Evolutionary conservation across 177 flowering plant genomes (phyloP).

Genomic region (Telopea speciosissima): DNA sequence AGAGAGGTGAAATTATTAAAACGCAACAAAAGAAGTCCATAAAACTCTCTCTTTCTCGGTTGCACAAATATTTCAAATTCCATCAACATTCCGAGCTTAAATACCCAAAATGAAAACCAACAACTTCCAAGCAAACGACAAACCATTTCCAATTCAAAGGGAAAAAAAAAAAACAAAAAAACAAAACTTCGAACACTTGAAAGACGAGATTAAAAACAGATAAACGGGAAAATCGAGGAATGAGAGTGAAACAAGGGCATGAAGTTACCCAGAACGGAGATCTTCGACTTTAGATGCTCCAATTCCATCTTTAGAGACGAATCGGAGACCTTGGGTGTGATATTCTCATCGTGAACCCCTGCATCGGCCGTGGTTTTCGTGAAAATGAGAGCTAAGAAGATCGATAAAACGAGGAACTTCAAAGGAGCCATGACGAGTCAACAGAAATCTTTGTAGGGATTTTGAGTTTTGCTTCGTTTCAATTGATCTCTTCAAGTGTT

Average conservation of each 20-base stretch:
- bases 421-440: constrained; percentile 27
- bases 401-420: constrained; percentile 18
- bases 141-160: not conserved
- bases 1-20: too few species aligned
- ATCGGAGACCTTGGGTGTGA: constrained; percentile 25
- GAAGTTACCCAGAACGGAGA: constrained; percentile 47
- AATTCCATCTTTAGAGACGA: constrained; percentile 41
- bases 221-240: not conserved
- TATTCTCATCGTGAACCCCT: constrained; percentile 12
- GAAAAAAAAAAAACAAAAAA: too few species aligned
- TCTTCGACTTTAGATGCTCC: constrained; percentile 52
- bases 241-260: not conserved
- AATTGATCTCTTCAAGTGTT: not conserved
- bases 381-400: constrained; percentile 26
- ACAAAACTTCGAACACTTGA: too few species aligned
- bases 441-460: too few species aligned
- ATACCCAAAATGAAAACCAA: not conserved
- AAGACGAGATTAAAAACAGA: not conserved
- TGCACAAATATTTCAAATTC: too few species aligned
- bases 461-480: not conserved
- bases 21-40: too few species aligned
- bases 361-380: constrained; percentile 24
- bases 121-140: not conserved
- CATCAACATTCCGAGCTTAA: too few species aligned
- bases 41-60: too few species aligned